Evolutionary conservation across 2,329 filamentous ascomycete genomes (phyloP).

Genomic region (Dothistroma pini): DNA sequence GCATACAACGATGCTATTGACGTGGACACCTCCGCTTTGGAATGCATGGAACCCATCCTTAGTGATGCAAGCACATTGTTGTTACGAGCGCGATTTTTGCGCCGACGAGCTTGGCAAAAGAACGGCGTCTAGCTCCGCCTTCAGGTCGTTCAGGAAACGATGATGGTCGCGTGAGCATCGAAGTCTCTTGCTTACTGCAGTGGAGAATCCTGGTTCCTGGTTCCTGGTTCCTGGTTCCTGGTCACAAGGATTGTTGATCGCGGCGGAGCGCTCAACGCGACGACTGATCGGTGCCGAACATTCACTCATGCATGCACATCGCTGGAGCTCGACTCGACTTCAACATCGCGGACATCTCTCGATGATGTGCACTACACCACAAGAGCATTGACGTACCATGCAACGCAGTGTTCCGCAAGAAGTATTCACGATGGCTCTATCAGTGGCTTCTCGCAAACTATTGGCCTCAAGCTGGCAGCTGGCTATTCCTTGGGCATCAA

Average conservation of each 20-base stretch:
- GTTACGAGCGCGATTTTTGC: neutral
- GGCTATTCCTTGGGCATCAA: too few species aligned
- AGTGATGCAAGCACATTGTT: neutral
- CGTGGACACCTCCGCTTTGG: neutral
- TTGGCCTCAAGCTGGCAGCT: too few species aligned
- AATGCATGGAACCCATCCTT: neutral
- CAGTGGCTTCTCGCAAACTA: too few species aligned
- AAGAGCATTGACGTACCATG: too few species aligned
- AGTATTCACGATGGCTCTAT: too few species aligned
- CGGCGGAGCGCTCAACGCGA: neutral
- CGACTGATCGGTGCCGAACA: neutral
- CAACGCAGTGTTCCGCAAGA: too few species aligned
- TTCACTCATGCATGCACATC: neutral
- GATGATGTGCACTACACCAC: too few species aligned
- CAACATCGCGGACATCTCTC: too few species aligned
- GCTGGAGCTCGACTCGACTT: neutral
- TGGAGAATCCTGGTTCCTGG: neutral
- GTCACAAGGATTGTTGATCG: neutral
- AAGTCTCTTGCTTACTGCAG: neutral
- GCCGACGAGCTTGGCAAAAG: neutral
- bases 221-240: neutral
- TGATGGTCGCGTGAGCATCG: neutral
- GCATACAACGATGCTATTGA: too few species aligned
- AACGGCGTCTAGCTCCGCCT: neutral
- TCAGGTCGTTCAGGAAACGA: neutral